These are phyloP conservation scores for Vitis vinifera DNA, from an alignment of 164 flowering plant species.

Conservation along the genomic window ASM3070453v1 NC_081823.1:6584001-6584500, in stretches of 20 bases:
- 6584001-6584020: slow-evolving; percentile 94
- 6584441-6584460: too few species aligned
- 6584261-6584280: slow-evolving; percentile 64
- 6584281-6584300: slow-evolving; percentile 86
- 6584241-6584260: slow-evolving; percentile 73
- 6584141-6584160: too few species aligned
- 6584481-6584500: too few species aligned
- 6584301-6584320: slow-evolving; percentile 81
- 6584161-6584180: not conserved
- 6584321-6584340: slow-evolving; percentile 80
- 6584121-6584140: too few species aligned
- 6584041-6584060: slow-evolving; percentile 95
- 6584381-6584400: not conserved
- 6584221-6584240: slow-evolving; percentile 86
- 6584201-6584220: slow-evolving; percentile 12
- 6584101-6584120: slow-evolving; percentile 68
- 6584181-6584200: not conserved
- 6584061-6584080: slow-evolving; percentile 77
- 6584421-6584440: too few species aligned
- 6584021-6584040: slow-evolving; percentile 86
- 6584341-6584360: slow-evolving; percentile 74
- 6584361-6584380: slow-evolving; percentile 86
- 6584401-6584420: too few species aligned
- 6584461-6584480: too few species aligned
- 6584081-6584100: slow-evolving; percentile 87